These are phyloP conservation scores for Acacia pycnantha DNA, from an alignment of 331 rosid species.

Conservation along the genomic window DNA sequence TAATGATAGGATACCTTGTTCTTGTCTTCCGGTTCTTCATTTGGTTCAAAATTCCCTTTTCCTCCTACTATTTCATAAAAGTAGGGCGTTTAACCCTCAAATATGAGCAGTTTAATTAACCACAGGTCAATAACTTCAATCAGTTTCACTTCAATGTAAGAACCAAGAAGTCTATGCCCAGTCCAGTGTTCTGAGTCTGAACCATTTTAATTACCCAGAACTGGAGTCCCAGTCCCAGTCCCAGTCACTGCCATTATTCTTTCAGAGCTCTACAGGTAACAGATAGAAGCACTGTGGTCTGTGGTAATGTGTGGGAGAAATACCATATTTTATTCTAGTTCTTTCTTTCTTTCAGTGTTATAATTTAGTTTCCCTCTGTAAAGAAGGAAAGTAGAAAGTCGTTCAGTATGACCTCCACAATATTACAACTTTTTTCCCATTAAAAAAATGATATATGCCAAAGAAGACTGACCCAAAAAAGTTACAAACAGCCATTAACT, in stretches of 20 bases:
- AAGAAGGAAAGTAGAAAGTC: conserved; percentile 33
- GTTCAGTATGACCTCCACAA: conserved; percentile 13
- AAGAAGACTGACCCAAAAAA: conserved; percentile 20
- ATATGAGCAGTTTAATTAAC: conserved; percentile 6
- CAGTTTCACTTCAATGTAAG: conserved; percentile 13
- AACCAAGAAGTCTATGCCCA: not conserved
- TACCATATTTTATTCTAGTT: conserved; percentile 13
- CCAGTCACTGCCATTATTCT: conserved; percentile 29
- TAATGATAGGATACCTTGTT: conserved; percentile 5
- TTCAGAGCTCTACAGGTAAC: conserved; percentile 34
- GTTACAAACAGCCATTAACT: conserved; percentile 19
- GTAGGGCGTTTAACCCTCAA: not conserved
- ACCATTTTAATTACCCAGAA: conserved; percentile 30
- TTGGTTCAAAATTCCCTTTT: conserved; percentile 1
- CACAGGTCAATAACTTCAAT: conserved; percentile 7
- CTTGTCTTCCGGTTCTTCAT: conserved; percentile 1
- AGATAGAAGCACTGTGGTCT: conserved; percentile 22
- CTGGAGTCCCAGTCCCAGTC: conserved; percentile 41
- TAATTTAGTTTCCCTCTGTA: conserved; percentile 1
- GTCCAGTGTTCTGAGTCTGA: conserved; percentile 25
- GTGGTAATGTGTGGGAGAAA: conserved; percentile 27
- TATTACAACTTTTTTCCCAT: not conserved
- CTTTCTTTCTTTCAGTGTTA: not conserved
- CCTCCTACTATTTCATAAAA: not conserved
- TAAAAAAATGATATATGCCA: conserved; percentile 1